Conservation (phyloP, 305 asterid genomes). For the Ajuga reptans region DNA sequence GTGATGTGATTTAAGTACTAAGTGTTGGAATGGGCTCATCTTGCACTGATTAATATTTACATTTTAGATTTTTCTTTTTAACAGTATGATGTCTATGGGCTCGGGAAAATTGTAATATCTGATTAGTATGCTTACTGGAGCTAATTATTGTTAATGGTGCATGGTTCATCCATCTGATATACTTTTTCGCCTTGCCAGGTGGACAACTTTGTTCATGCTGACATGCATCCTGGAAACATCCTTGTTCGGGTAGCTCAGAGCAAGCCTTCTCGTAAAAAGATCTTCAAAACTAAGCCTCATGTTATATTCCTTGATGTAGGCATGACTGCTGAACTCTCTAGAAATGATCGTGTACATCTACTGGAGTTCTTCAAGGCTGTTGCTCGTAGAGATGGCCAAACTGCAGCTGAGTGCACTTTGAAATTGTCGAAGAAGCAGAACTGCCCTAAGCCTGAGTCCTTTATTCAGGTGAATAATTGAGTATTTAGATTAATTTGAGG, state of each 20-base stretch:
- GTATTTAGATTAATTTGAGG: not conserved
- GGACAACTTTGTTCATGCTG: constrained; percentile 97
- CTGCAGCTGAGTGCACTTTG: constrained; percentile 77
- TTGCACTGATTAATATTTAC: not conserved
- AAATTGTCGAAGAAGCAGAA: constrained; percentile 79
- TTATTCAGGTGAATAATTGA: constrained; percentile 50
- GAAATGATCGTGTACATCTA: constrained; percentile 59
- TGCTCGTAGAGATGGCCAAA: constrained; percentile 78
- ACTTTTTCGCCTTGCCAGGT: constrained; percentile 41
- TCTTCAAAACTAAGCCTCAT: constrained; percentile 84
- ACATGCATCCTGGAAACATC: constrained; percentile 98
- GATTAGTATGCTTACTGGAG: not conserved
- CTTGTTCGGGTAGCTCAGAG: constrained; percentile 62
- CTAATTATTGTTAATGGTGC: not conserved
- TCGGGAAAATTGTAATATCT: not conserved
- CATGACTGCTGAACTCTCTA: constrained; percentile 96
- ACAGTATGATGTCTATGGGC: not conserved
- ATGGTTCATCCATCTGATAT: constrained; percentile 13
- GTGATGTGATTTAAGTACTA: not conserved
- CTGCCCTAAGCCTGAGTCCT: constrained; percentile 82
- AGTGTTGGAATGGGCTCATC: no score
- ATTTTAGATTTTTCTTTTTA: not conserved
- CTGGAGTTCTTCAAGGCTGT: constrained; percentile 87
- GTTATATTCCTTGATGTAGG: constrained; percentile 92
- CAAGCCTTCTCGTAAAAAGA: constrained; percentile 48